A percentile compares a stretch with the other conserved stretches of the same genome.
Evolutionary conservation across 2,329 filamentous ascomycete species (phyloP).

Genomic region (Pseudogymnoascus sp.): DNA sequence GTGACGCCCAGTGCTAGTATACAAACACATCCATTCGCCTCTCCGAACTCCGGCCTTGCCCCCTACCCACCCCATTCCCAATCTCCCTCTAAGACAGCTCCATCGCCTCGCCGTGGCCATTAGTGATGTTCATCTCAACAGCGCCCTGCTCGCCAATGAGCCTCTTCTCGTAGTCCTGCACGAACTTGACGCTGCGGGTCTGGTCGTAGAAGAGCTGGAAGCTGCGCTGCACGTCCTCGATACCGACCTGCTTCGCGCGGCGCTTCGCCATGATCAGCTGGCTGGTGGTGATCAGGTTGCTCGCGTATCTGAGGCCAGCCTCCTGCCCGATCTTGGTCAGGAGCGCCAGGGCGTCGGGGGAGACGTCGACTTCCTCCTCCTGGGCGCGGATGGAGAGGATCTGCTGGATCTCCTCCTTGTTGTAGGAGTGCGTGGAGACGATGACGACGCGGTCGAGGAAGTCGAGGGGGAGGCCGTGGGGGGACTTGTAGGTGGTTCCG

Average conservation of each 20-base stretch:
- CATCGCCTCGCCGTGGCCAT: conserved; percentile 59
- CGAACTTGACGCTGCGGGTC: conserved; percentile 78
- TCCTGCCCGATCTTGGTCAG: conserved; percentile 95
- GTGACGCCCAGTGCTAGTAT: conserved; percentile 8
- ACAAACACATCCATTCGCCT: conserved; percentile 8
- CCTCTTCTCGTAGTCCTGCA: conserved; percentile 81
- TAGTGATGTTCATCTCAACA: conserved; percentile 59
- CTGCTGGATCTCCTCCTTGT: conserved; percentile 75
- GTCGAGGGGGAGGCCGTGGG: conserved; percentile 89
- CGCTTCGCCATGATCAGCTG: conserved; percentile 82
- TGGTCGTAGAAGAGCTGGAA: conserved; percentile 94
- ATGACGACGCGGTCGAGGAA: conserved; percentile 95
- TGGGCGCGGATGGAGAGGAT: conserved; percentile 88
- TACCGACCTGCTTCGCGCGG: conserved; percentile 70
- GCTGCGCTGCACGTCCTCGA: conserved; percentile 87
- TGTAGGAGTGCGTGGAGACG: conserved; percentile 85
- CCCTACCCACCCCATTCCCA: neutral
- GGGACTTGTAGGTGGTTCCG: conserved; percentile 86
- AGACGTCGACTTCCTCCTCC: conserved; percentile 91
- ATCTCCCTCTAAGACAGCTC: conserved; percentile 35
- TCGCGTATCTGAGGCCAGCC: conserved; percentile 87
- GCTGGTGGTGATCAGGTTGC: conserved; percentile 92
- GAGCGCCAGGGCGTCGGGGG: conserved; percentile 80
- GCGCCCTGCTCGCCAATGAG: conserved; percentile 81
- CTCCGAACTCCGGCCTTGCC: neutral